Base-by-base conservation (phyloP, 768 basidiomycete genomes). In the Sarcodon sp. region DNA sequence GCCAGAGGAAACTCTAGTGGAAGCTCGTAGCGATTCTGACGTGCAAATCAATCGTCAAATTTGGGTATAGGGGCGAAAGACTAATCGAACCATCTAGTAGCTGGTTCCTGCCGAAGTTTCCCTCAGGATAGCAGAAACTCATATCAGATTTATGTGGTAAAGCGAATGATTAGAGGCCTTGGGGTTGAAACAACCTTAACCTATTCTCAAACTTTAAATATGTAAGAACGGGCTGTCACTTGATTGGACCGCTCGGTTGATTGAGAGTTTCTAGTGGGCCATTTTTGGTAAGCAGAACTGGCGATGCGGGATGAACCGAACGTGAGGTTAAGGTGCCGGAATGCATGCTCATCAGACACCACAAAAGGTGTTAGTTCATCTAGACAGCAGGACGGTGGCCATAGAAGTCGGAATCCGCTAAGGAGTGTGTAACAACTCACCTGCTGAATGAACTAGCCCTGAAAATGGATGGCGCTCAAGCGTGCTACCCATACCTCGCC, bases 11-110 rank as follows among this genome's bases (percentile, higher is more conserved):
- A 87, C 84, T 83, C 83, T 85, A 83, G 81, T 87, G 83, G 83
- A 86, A 81, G 84, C 80, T 83, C 78, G 80, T 83, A 87, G 85
- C 83, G 78, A 80, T 87, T 86, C 85, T 87, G 84, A 86, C 81
- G 80, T 87, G 85, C 85, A 87, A 87, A 86, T 87, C 83, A 80
- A 85, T 87, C 79, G 83, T 86, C 80, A 71, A 83, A 87, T 80
- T 83, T 84, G 83, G 82, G 83, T 85, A 86, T 86, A 86, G 84
- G 83, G 85, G 83, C 79, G 80, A 87, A 87, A 87, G 85, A 87
- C 84, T 82, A 85, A 86, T 87, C 81, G 80, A 86, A 84, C 83
- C 83, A 83, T 85, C 73, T 83, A 84, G 80, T 85, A 83, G 82
- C 83, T 85, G 81, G 81, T 84, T 86, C 80, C 83, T 79, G 77